phyloP scores from a whole-genome alignment of 2,329 filamentous ascomycete species.

The Botrytis aclada region DNA sequence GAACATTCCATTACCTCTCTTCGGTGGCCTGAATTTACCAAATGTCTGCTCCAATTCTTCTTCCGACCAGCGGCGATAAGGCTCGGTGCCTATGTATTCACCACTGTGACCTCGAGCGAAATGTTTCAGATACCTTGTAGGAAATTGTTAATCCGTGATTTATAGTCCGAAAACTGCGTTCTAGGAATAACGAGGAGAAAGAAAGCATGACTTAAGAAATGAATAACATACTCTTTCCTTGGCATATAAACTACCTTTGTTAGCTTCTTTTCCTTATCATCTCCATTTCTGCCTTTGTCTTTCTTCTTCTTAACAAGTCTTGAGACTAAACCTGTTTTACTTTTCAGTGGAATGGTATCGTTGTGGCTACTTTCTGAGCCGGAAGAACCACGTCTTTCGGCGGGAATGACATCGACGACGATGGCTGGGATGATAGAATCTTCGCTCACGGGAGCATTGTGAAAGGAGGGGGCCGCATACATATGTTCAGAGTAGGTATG shows the following conservation, averaged over 20 bases:
- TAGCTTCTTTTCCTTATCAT: slow-evolving; percentile 18
- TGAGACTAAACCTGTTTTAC: background rate
- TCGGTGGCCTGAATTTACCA: slow-evolving; percentile 30
- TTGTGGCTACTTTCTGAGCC: background rate
- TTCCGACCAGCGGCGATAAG: slow-evolving; percentile 34
- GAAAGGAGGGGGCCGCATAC: slow-evolving; percentile 29
- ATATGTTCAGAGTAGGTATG: slow-evolving; percentile 27
- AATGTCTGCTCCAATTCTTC: slow-evolving; percentile 34
- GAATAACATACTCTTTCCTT: slow-evolving; percentile 25
- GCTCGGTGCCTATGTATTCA: slow-evolving; percentile 35
- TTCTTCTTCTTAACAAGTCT: slow-evolving; percentile 20
- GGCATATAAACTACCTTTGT: slow-evolving; percentile 37
- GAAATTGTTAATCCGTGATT: background rate
- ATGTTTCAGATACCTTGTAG: slow-evolving; percentile 28
- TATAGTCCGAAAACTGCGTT: background rate
- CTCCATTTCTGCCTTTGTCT: slow-evolving; percentile 19
- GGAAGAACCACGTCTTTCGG: background rate
- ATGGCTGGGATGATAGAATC: slow-evolving; percentile 37
- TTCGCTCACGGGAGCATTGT: slow-evolving; percentile 33
- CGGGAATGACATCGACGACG: slow-evolving; percentile 26
- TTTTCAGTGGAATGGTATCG: background rate
- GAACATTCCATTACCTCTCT: slow-evolving; percentile 13
- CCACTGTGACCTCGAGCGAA: slow-evolving; percentile 35
- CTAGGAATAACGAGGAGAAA: background rate
- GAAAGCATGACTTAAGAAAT: background rate